phyloP scores from a whole-genome alignment of 208 protist genomes.

The Vickermania ingenoplastis region DNA sequence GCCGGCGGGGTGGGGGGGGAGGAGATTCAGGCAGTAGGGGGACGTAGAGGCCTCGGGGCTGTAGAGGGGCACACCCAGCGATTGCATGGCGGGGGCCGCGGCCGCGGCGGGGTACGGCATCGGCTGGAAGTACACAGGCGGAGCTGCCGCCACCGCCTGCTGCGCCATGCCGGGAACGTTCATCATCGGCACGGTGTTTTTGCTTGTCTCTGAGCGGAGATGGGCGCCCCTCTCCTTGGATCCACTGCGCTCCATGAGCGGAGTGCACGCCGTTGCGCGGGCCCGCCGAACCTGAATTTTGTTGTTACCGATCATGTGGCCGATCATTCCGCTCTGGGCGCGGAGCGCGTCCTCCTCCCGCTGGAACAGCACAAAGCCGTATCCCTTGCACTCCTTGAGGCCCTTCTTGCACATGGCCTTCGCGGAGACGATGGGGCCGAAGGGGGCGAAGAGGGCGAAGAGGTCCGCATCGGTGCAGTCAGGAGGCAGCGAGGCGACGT shows the following conservation, averaged over 20 bases:
- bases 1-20: not conserved
- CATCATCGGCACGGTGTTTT: too few species aligned
- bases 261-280: conserved; percentile 20
- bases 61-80: not conserved
- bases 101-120: not conserved
- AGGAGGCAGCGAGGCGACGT: conserved; percentile 50
- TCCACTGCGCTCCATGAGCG: conserved; percentile 8
- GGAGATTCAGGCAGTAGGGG: not conserved
- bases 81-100: too few species aligned
- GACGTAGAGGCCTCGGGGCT: not conserved
- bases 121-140: not conserved
- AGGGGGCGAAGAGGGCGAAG: conserved; percentile 40
- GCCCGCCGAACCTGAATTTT: conserved; percentile 61
- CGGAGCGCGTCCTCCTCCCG: conserved; percentile 28
- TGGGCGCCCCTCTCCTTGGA: not conserved
- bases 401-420: conserved; percentile 67
- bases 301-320: conserved; percentile 35
- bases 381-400: conserved; percentile 49
- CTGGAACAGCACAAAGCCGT: conserved; percentile 74
- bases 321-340: conserved; percentile 49
- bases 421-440: conserved; percentile 46
- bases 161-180: not conserved
- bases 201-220: too few species aligned
- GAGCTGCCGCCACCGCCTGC: not conserved
- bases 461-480: conserved; percentile 45